A percentile compares a stretch with the other conserved stretches of the same genome.
phyloP scores from a whole-genome alignment of 768 basidiomycete species.

The Mycena floridula region DNA sequence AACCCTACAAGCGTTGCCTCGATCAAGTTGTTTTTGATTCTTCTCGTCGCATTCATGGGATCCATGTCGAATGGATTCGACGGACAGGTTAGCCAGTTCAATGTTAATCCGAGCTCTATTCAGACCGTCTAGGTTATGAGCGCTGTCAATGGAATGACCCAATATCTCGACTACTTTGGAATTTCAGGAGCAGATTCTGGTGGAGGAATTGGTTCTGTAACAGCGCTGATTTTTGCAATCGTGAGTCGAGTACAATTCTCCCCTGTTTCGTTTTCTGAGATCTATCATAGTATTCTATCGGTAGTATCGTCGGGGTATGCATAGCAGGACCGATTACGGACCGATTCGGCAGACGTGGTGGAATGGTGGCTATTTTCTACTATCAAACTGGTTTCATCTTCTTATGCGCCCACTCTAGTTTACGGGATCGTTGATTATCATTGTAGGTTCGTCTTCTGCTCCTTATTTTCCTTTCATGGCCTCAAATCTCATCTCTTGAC shows the following conservation, averaged over 20 bases:
- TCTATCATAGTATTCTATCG: conserved; percentile 6
- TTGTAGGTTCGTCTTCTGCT: conserved; percentile 21
- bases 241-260: conserved; percentile 16
- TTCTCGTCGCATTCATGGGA: conserved; percentile 39
- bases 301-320: conserved; percentile 30
- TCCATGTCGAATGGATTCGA: conserved; percentile 43
- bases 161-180: conserved; percentile 35
- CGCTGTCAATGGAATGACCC: conserved; percentile 42
- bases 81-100: conserved; percentile 28
- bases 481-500: neutral
- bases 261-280: neutral
- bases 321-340: conserved; percentile 37
- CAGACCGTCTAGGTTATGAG: conserved; percentile 30
- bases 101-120: neutral
- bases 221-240: conserved; percentile 40
- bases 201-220: conserved; percentile 36
- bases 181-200: conserved; percentile 32
- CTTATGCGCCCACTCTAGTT: conserved; percentile 19
- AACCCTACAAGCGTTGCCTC: conserved; percentile 31
- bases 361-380: conserved; percentile 27
- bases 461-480: neutral
- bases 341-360: conserved; percentile 35
- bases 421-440: conserved; percentile 31
- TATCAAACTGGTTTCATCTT: too few relatives aligned
- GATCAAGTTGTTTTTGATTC: conserved; percentile 33